phyloP scores from a whole-genome alignment of 1,284 basidiomycete genomes.

The Microbotryum saponariae region DNA sequence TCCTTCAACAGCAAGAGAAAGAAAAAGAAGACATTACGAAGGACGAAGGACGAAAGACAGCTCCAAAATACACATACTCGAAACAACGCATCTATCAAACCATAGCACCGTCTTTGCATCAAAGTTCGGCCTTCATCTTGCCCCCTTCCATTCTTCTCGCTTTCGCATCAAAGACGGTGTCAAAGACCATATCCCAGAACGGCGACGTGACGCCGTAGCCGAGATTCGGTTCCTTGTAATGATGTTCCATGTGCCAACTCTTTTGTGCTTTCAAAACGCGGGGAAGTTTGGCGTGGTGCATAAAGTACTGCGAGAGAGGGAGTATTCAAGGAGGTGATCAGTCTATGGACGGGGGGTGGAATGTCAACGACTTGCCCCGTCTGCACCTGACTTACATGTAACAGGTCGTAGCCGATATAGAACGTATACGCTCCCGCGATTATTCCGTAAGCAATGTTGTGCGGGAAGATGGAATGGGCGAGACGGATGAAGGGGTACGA shows the following conservation, averaged over 20 bases:
- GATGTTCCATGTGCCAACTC: constrained; percentile 96
- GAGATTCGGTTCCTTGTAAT: constrained; percentile 87
- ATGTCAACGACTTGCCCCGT: neutral
- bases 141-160: too few species aligned
- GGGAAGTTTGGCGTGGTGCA: constrained; percentile 50
- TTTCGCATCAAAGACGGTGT: constrained; percentile 49
- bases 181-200: constrained; percentile 90
- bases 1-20: too few species aligned
- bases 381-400: constrained; percentile 9
- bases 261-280: constrained; percentile 85
- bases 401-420: constrained; percentile 44
- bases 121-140: too few species aligned
- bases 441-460: constrained; percentile 79
- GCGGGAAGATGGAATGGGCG: constrained; percentile 74
- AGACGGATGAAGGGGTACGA: constrained; percentile 83
- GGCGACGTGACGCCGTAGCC: constrained; percentile 96
- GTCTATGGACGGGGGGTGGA: neutral
- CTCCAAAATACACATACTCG: too few species aligned
- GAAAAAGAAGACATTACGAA: too few species aligned
- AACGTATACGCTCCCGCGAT: constrained; percentile 86
- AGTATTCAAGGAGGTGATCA: neutral
- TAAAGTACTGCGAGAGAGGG: neutral
- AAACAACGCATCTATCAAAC: too few species aligned
- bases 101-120: too few species aligned
- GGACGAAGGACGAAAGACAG: too few species aligned